Base-by-base conservation (phyloP, 1,284 basidiomycete genomes). In the Irpex lacteus region DNA sequence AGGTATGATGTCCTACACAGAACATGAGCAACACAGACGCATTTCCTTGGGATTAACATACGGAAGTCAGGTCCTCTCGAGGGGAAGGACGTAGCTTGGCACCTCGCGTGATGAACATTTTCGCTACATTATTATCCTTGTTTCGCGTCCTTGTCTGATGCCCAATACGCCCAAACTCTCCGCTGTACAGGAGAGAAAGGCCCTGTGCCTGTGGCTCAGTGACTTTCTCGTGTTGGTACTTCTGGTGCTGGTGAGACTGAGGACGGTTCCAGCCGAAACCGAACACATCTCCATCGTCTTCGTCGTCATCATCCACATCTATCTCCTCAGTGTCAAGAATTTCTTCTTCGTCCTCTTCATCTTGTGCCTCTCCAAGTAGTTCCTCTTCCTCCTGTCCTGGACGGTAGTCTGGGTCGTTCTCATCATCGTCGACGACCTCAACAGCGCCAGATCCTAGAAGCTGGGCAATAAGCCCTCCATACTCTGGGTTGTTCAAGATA, bases 161-260 rank as follows among this genome's bases (percentile, higher is more conserved):
- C 19, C 79, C 77, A 38, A 90, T 80, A 60, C 85, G 80, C 5
- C 96, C 96, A 76, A 98, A 98, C 62, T 98, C 94, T 57, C 96
- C 96, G 65, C 88, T 82, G 67, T 84, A 83, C 4, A 94, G 81
- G 6, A 98, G 81, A 57, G 87, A 82, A 6, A 89, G 73, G 0
- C 96, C 96, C 8, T 80, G 82, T 52, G 85, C 74, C 73, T 93
- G 85, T 1, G 96, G 93, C 65, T 90, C 83, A 2, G 75, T 86
- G 56, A 86, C 81, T 37, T 77, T 56, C 78, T 61, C 57, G 36
- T 63, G 62, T 21, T 61, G 60, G 15, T 21, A 21, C 50, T 21
- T 40, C 5, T 38, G 32, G 18, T n/a, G 13, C 3, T 36, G 32
- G 5, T 44, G 58, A n/a, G 15, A 38, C 69, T 69, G 68, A 68